phyloP scores from a whole-genome alignment of 805 yeast species.

The Starmerella kuoi region DNA sequence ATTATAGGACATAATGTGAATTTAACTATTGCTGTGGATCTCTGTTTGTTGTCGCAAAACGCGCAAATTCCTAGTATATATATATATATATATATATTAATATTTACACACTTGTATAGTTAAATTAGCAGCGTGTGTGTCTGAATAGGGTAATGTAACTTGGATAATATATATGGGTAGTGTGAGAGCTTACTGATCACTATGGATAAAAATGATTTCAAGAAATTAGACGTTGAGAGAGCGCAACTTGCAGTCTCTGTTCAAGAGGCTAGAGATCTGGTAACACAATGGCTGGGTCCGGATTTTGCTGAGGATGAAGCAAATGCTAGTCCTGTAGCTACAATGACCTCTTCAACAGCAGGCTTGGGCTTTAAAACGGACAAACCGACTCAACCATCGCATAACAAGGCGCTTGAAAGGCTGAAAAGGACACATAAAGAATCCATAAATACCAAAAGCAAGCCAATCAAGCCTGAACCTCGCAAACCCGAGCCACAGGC shows the following conservation, averaged over 20 bases:
- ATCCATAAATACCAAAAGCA: neutral
- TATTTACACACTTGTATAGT: too few relatives aligned
- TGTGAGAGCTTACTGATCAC: too few relatives aligned
- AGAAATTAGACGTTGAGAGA: conserved; percentile 19
- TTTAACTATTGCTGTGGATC: too few relatives aligned
- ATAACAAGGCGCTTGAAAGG: conserved; percentile 8
- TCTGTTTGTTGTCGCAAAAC: too few relatives aligned
- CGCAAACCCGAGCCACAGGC: neutral
- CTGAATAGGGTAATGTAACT: too few relatives aligned
- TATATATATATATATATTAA: too few relatives aligned
- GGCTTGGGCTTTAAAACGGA: conserved; percentile 15
- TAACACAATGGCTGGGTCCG: conserved; percentile 19
- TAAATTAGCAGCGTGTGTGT: too few relatives aligned
- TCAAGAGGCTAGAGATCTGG: conserved; percentile 18
- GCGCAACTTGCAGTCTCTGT: conserved; percentile 18
- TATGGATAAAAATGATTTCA: conserved; percentile 11
- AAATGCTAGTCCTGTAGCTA: conserved; percentile 3
- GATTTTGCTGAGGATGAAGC: conserved; percentile 9
- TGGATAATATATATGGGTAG: too few relatives aligned
- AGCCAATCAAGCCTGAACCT: neutral
- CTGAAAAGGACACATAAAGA: conserved; percentile 5
- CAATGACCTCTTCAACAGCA: conserved; percentile 1
- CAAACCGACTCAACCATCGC: neutral
- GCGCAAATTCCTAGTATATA: too few relatives aligned
- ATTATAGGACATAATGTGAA: too few relatives aligned